Percentiles rank a stretch among this genome's conserved stretches.
These are phyloP conservation scores for Lentinula guzmanii DNA, from an alignment of 768 basidiomycete species.

Conservation along the genomic window DNA sequence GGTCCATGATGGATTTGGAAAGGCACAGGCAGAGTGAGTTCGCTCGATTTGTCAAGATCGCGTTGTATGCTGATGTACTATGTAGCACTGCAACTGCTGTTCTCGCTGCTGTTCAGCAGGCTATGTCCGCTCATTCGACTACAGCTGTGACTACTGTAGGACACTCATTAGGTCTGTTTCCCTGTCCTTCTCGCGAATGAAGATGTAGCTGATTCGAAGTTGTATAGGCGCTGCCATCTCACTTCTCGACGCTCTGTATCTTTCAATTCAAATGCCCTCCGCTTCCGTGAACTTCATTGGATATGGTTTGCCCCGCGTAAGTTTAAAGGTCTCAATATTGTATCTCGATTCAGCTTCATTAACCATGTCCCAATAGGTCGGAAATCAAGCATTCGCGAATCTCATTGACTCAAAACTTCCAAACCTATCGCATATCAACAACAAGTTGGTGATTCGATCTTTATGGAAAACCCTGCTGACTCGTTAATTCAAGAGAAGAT, in stretches of 20 bases:
- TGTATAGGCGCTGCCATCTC: constrained; percentile 43
- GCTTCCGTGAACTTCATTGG: constrained; percentile 25
- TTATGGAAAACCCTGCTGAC: neutral
- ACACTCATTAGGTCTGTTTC: constrained; percentile 31
- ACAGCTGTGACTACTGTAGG: constrained; percentile 35
- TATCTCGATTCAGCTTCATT: neutral
- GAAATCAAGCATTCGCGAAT: constrained; percentile 57
- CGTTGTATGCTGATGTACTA: neutral
- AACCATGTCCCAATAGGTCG: constrained; percentile 25
- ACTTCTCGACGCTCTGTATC: constrained; percentile 50
- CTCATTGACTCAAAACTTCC: constrained; percentile 45
- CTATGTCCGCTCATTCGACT: constrained; percentile 25
- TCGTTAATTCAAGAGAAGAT: constrained; percentile 24
- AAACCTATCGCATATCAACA: constrained; percentile 53
- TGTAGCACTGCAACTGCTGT: constrained; percentile 32
- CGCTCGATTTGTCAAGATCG: neutral
- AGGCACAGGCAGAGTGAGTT: constrained; percentile 35
- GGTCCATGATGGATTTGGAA: constrained; percentile 38
- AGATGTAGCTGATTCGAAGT: neutral
- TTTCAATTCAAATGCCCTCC: constrained; percentile 42
- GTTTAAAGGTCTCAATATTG: constrained; percentile 13
- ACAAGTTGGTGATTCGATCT: constrained; percentile 28
- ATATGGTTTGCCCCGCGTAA: constrained; percentile 39
- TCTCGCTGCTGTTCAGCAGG: constrained; percentile 31
- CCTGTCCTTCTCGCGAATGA: neutral